Percentiles rank a stretch among this genome's conserved stretches.
These are phyloP conservation scores for Rauvolfia tetraphylla DNA, from an alignment of 257 asterid species.

Conservation along the genomic window DNA sequence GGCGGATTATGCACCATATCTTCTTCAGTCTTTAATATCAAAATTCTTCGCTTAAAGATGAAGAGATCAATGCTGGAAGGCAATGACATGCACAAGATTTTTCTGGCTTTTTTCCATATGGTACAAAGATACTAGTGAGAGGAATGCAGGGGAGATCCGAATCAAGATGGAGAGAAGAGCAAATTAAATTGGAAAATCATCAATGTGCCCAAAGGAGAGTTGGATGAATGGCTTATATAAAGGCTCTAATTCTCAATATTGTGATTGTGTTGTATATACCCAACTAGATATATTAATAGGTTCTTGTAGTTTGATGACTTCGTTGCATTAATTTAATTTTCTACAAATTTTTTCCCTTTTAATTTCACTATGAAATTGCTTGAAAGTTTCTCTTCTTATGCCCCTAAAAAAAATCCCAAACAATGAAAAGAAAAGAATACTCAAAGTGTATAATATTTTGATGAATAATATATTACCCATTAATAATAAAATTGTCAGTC, in stretches of 20 bases:
- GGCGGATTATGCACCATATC: background rate
- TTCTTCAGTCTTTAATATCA: background rate
- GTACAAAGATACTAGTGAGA: background rate
- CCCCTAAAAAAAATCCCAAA: too few species aligned
- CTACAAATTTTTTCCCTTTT: background rate
- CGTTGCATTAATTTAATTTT: background rate
- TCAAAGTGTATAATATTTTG: too few species aligned
- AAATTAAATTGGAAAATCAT: background rate
- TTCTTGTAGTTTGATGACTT: background rate
- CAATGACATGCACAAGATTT: background rate
- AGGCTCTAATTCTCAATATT: background rate
- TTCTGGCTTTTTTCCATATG: background rate
- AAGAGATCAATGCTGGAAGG: background rate
- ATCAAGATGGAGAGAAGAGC: background rate
- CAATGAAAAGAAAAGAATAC: too few species aligned
- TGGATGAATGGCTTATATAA: background rate
- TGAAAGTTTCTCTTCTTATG: too few species aligned
- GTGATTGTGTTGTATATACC: background rate
- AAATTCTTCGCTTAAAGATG: background rate
- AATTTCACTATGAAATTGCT: too few species aligned
- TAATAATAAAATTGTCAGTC: too few species aligned
- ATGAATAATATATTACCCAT: too few species aligned
- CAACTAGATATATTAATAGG: background rate
- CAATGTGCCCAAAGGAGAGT: background rate
- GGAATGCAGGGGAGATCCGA: background rate